Conservation (phyloP, 495 filamentous ascomycete genomes). For the Hypoxylon fragiforme region DNA sequence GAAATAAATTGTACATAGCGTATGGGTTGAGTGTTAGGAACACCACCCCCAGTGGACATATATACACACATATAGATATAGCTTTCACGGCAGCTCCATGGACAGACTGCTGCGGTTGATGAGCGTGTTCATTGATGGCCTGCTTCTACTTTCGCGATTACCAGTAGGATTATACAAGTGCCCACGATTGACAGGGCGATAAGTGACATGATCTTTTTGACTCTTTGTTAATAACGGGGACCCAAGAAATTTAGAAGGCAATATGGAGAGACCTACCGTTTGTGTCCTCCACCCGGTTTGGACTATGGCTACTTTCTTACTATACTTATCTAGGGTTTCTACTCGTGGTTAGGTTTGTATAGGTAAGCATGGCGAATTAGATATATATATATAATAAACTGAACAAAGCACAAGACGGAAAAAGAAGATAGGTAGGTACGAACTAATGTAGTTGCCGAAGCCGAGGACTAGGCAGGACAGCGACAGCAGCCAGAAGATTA, state of each 20-base stretch:
- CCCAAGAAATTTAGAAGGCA: background rate
- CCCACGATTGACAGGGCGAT: conserved; percentile 80
- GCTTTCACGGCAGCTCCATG: background rate
- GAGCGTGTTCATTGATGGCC: conserved; percentile 7
- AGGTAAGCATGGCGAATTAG: no score
- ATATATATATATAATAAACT: no score
- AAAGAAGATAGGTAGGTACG: conserved; percentile 9
- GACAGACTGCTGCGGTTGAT: background rate
- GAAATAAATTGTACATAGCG: conserved; percentile 7
- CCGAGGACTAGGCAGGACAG: conserved; percentile 75
- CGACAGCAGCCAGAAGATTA: conserved; percentile 84
- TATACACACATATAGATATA: no score
- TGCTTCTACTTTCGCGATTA: conserved; percentile 40
- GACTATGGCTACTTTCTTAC: conserved; percentile 75
- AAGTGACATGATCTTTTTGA: conserved; percentile 65
- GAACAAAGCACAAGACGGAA: no score
- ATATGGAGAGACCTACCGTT: conserved; percentile 53
- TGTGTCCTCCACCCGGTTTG: conserved; percentile 96
- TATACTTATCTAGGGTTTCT: conserved; percentile 83
- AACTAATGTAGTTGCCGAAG: conserved; percentile 79
- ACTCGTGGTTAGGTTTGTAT: background rate
- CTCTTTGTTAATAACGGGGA: background rate
- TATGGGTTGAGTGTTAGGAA: conserved; percentile 9
- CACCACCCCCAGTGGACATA: no score
- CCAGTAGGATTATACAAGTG: conserved; percentile 63